Evolutionary conservation across 1,284 basidiomycete genomes (phyloP).

Genomic region (Ceratobasidium sp.): DNA sequence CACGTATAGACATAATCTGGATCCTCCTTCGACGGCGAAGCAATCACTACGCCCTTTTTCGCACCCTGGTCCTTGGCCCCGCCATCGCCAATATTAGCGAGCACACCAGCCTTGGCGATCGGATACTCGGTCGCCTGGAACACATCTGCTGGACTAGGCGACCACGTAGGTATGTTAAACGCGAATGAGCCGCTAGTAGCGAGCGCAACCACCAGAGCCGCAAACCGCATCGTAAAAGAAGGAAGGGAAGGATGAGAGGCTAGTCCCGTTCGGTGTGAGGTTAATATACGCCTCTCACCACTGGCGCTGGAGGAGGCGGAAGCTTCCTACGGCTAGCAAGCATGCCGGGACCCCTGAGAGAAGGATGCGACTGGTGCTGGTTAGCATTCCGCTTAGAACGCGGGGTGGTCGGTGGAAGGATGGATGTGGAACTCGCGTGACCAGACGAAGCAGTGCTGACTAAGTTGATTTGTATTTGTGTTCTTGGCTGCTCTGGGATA

Average conservation of each 20-base stretch:
- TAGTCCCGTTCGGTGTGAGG: too few species aligned
- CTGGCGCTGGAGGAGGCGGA: neutral
- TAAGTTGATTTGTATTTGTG: too few species aligned
- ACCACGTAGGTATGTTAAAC: constrained; percentile 12
- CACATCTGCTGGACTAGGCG: constrained; percentile 23
- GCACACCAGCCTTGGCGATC: constrained; percentile 44
- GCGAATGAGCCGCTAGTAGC: constrained; percentile 9
- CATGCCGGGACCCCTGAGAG: constrained; percentile 29
- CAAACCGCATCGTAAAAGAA: constrained; percentile 24
- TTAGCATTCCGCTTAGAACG: neutral
- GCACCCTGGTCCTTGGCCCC: constrained; percentile 45
- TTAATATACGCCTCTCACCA: constrained; percentile 18
- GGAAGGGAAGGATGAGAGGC: neutral
- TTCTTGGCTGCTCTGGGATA: too few species aligned
- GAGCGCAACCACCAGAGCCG: constrained; percentile 8
- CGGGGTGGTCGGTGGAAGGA: constrained; percentile 9
- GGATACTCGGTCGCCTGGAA: constrained; percentile 42
- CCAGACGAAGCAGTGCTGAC: neutral
- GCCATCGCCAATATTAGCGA: constrained; percentile 43
- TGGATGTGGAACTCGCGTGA: constrained; percentile 3
- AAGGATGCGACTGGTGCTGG: neutral
- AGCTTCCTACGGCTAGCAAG: constrained; percentile 15
- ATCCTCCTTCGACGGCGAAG: constrained; percentile 41
- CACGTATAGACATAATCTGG: constrained; percentile 50
- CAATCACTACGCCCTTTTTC: constrained; percentile 45